These are phyloP conservation scores for Clonostachys rhizophaga DNA, from an alignment of 2,329 filamentous ascomycete species.

Conservation along the genomic window DNA sequence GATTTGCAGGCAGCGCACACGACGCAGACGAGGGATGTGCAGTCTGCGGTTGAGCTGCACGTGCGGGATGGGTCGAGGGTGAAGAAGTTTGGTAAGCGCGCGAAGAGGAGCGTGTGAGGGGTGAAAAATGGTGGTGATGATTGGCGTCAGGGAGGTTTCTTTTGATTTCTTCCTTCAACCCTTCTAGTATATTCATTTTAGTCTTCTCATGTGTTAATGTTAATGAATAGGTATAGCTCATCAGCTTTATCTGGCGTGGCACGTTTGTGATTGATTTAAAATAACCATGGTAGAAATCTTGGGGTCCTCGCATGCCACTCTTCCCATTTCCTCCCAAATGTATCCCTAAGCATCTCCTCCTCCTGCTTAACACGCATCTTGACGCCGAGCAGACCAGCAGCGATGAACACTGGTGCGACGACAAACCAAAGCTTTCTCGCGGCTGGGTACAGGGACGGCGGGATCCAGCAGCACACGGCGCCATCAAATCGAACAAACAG, in stretches of 20 bases:
- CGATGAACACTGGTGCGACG: slow-evolving; percentile 1
- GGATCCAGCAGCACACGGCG: slow-evolving; percentile 28
- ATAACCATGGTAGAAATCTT: slow-evolving; percentile 35
- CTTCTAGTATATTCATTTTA: too few species aligned
- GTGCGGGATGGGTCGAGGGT: slow-evolving; percentile 3
- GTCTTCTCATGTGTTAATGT: too few species aligned
- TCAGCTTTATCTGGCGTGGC: too few species aligned
- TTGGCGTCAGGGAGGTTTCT: too few species aligned
- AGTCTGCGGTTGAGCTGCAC: slow-evolving; percentile 4
- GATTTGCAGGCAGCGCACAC: slow-evolving; percentile 34
- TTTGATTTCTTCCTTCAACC: too few species aligned
- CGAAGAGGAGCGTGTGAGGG: too few species aligned
- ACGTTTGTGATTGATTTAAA: too few species aligned
- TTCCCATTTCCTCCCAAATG: slow-evolving; percentile 44
- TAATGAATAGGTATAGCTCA: too few species aligned
- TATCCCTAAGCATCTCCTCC: slow-evolving; percentile 39
- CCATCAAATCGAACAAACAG: slow-evolving; percentile 32
- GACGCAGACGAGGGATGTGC: not conserved
- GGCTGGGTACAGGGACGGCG: slow-evolving; percentile 9
- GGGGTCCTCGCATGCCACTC: slow-evolving; percentile 39
- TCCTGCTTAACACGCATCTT: slow-evolving; percentile 37
- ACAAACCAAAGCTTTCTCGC: slow-evolving; percentile 1
- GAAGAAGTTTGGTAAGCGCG: slow-evolving; percentile 4
- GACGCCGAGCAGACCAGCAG: slow-evolving; percentile 12
- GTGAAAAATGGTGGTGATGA: too few species aligned